phyloP scores from a whole-genome alignment of 2,329 filamentous ascomycete species.

The Pseudogymnoascus sp. region DNA sequence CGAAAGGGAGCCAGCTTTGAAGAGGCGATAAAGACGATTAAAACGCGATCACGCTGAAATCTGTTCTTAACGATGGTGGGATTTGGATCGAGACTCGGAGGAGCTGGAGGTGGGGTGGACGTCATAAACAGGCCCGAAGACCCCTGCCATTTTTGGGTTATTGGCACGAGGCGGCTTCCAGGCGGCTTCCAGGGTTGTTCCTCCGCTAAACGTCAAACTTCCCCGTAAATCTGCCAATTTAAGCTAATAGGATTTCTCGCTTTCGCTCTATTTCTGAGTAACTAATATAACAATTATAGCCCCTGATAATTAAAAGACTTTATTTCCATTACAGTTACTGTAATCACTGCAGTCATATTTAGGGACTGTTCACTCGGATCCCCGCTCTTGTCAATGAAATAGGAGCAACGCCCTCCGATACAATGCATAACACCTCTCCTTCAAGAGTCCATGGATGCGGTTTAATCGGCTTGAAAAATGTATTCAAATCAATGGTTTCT shows the following conservation, averaged over 20 bases:
- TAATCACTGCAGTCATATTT: too few relatives aligned
- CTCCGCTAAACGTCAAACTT: neutral
- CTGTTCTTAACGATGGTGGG: too few relatives aligned
- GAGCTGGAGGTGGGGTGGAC: neutral
- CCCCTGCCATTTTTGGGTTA: neutral
- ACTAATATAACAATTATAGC: too few relatives aligned
- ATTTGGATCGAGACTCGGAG: neutral
- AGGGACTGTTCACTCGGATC: too few relatives aligned
- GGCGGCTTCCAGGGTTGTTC: neutral
- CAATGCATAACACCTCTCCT: neutral
- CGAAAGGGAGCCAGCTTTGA: slow-evolving; percentile 6
- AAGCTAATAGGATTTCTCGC: too few relatives aligned
- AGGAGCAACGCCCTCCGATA: neutral
- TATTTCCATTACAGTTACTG: too few relatives aligned
- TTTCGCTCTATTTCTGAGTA: too few relatives aligned
- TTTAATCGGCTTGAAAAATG: neutral
- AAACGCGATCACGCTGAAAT: too few relatives aligned
- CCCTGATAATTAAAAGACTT: too few relatives aligned
- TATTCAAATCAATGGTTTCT: neutral
- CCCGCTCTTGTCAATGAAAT: neutral
- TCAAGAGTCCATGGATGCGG: neutral
- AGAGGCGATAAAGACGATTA: neutral
- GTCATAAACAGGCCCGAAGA: neutral
- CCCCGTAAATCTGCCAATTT: neutral
- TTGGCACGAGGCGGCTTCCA: neutral